These are phyloP conservation scores for Plectranthus barbatus DNA, from an alignment of 257 asterid species.

Conservation along the genomic window DNA sequence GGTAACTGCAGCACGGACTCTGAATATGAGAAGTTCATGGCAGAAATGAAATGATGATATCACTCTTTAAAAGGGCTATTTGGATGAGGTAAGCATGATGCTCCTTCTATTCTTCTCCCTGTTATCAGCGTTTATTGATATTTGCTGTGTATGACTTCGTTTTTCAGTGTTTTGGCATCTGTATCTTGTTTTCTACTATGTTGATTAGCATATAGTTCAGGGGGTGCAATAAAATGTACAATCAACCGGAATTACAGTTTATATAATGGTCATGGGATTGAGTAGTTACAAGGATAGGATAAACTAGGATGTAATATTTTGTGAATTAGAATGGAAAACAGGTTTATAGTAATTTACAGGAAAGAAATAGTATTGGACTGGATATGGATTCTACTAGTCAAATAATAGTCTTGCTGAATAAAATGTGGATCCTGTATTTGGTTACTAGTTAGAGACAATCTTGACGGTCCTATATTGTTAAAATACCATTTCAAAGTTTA, in stretches of 20 bases:
- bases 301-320: background rate
- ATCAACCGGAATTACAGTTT: background rate
- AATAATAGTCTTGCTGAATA: no score
- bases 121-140: conserved; percentile 3
- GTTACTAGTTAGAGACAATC: no score
- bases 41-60: conserved; percentile 63
- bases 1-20: conserved; percentile 42
- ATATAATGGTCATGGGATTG: background rate
- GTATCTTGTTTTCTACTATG: background rate
- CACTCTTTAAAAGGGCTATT: background rate
- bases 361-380: background rate
- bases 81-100: conserved; percentile 28
- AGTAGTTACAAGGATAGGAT: background rate
- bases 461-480: no score
- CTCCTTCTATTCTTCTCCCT: conserved; percentile 27
- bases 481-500: no score
- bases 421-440: no score
- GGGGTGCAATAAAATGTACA: background rate
- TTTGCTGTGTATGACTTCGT: background rate
- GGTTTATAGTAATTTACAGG: no score
- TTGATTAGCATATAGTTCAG: background rate
- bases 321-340: background rate
- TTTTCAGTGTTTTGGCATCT: background rate
- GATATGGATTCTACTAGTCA: no score
- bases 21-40: conserved; percentile 95